A percentile compares a stretch with the other conserved stretches of the same genome.
phyloP scores from a whole-genome alignment of 2,329 filamentous ascomycete genomes.

The Escovopsis sp. region DNA sequence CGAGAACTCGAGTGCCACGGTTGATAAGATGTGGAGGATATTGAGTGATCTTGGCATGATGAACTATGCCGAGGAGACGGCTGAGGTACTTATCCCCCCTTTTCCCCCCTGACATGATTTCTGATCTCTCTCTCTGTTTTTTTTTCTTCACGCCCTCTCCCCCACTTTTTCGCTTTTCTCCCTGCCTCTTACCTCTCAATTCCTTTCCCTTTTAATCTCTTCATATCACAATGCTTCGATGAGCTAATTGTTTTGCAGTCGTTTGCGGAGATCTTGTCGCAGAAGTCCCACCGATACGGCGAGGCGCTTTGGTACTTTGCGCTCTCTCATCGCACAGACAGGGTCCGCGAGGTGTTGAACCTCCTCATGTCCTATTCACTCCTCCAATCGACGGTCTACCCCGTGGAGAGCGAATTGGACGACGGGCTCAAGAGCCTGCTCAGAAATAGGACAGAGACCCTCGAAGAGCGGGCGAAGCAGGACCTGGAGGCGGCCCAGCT shows the following conservation, averaged over 20 bases:
- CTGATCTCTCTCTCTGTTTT: background rate
- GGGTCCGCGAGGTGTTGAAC: slow-evolving; percentile 75
- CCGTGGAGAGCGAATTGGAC: slow-evolving; percentile 57
- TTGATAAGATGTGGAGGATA: slow-evolving; percentile 70
- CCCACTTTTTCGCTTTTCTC: background rate
- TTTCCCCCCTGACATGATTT: background rate
- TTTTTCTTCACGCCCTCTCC: too few relatives aligned
- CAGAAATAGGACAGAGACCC: slow-evolving; percentile 52
- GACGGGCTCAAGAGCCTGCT: slow-evolving; percentile 55
- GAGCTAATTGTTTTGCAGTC: slow-evolving; percentile 36
- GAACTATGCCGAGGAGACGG: slow-evolving; percentile 64
- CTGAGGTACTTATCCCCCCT: slow-evolving; percentile 49
- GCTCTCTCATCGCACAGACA: slow-evolving; percentile 60
- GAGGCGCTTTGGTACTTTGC: slow-evolving; percentile 85
- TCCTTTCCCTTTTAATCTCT: too few relatives aligned
- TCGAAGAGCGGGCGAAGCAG: slow-evolving; percentile 56
- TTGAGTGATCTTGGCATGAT: slow-evolving; percentile 66
- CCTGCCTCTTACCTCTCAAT: background rate
- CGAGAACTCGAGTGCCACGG: slow-evolving; percentile 52
- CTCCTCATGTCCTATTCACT: slow-evolving; percentile 78
- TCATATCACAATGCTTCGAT: background rate
- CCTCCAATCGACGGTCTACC: slow-evolving; percentile 70
- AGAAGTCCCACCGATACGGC: slow-evolving; percentile 64
- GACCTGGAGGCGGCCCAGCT: slow-evolving; percentile 74
- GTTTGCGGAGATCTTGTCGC: slow-evolving; percentile 65